Evolutionary conservation across 805 yeast species (phyloP).

Genomic region (Zygotorulaspora sp.): DNA sequence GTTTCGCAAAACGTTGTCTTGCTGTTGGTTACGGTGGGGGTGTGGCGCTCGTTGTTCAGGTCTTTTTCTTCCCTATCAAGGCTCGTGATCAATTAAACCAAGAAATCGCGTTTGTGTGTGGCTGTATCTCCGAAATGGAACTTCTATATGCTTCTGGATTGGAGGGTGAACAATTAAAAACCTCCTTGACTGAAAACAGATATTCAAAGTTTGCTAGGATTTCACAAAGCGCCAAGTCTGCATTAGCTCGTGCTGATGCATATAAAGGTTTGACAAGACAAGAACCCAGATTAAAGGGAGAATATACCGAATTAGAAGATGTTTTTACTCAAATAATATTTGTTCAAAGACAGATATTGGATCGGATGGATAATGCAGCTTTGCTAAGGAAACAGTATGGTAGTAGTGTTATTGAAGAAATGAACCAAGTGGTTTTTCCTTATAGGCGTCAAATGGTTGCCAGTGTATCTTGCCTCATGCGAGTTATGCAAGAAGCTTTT

Average conservation of each 20-base stretch:
- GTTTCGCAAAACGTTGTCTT: constrained; percentile 47
- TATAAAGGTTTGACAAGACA: constrained; percentile 40
- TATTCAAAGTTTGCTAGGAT: constrained; percentile 33
- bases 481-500: constrained; percentile 44
- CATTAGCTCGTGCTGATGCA: constrained; percentile 40
- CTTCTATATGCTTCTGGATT: constrained; percentile 40
- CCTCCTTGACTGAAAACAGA: constrained; percentile 31
- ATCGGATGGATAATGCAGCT: constrained; percentile 45
- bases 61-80: constrained; percentile 43
- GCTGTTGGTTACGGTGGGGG: constrained; percentile 50
- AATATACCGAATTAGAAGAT: constrained; percentile 38
- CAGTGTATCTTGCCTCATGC: constrained; percentile 37
- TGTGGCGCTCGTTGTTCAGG: constrained; percentile 44
- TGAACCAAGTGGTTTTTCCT: constrained; percentile 38
- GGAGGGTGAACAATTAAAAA: constrained; percentile 34
- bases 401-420: constrained; percentile 43
- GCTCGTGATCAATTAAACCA: constrained; percentile 44
- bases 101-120: constrained; percentile 41
- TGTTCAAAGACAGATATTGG: constrained; percentile 43
- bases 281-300: constrained; percentile 49
- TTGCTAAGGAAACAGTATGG: constrained; percentile 42
- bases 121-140: constrained; percentile 39
- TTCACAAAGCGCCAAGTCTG: constrained; percentile 38
- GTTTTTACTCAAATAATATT: constrained; percentile 44
- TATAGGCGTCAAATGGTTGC: constrained; percentile 45